Base-by-base conservation (phyloP, 805 yeast species). In the Isabelozyma heimii region DNA sequence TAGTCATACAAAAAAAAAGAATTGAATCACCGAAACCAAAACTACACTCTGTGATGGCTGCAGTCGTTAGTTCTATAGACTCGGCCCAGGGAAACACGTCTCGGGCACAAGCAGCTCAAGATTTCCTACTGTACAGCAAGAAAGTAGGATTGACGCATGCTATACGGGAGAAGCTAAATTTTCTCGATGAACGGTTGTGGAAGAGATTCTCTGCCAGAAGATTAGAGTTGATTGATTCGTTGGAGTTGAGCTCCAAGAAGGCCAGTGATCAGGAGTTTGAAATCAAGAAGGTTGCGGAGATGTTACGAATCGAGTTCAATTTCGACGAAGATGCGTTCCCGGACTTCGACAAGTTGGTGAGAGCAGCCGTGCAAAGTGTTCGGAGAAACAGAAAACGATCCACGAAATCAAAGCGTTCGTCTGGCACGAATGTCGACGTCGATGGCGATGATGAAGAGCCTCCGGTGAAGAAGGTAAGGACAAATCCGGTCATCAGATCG, bases 301-400 rank as follows among this genome's bases (percentile, higher is more conserved):
- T 86, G 3, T 72, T 92, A 42, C 73, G 96, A 58, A 72, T 76
- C 1, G 99, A 94, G 68, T 94, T 89, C 59, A 81, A 83, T 5
- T 91, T 84, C 62, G 80, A 85, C 2, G 68, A 67, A 2, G 77
- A 76, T 5, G 76, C 82, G 12, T 69, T 83, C 26, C 66, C 73
- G 1, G 98, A 94, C 55, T 92, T 92, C 63, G 96, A 91, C 65
- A 88, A 86, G 63, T 75, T 92, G 35, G 97, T 94, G 0, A 75
- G 96, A 37, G 95, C 97, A 8, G 98, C 97, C 1, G 85, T 92
- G 26, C 99, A 92, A 67, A 85, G 95, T 45, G 97, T 89, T 1
- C 73, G 98, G 52, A 75, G 99, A 55, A 92, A 92, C 65, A 77
- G 96, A 51, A 89, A 86, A 61, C 67, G 96, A 54, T 80, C 72